Base-by-base conservation (phyloP, 345 rosid species). In the Salix suchowensis region DNA sequence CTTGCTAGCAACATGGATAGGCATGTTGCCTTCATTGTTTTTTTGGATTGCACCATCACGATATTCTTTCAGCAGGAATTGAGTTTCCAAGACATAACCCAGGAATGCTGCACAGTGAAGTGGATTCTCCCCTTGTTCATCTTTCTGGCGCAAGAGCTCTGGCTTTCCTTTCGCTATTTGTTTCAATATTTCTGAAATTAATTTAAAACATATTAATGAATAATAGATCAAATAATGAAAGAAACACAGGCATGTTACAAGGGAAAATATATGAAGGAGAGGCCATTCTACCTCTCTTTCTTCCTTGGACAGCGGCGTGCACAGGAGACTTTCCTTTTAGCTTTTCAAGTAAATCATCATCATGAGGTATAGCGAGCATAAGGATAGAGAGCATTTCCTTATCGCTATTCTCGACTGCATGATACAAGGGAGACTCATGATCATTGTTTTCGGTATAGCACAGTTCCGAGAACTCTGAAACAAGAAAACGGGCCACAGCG, bases 1-100 rank as follows among this genome's bases (percentile, higher is more conserved):
- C 23, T 23, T 37, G 75, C 75, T 54, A 4, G 75, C 75, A 55
- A 42, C 46, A 72, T 72, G 36, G 26, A 72, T 46, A 5, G 75
- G 75, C 21, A 7, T 34, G 36, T 34, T 42, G 7, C 75, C 75
- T 58, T 72, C 42, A 0, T 52, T 7, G 62, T 71, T 52, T 19
- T 1, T 15, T 28, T 71, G 24, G 30, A 71, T 6, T 52, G 39
- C 39, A 4, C 61, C 28, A 3, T 48, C 74, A 1, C 40, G 21
- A 32, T 24, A 19, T 50, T 3, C 19, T 13, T 50, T 1, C 18
- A 48, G 3, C 24, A 71, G 39, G 64, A 54, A 16, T 12, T 19
- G 26, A 16, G 21, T 21, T 9, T 24, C 30, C 6, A 0, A 2
- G 4, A 28, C 15, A 32, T 15, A 26, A 50, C 28, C 74, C 8